Percentiles rank a stretch among this genome's conserved stretches.
These are phyloP conservation scores for Acaromyces ingoldii DNA, from an alignment of 1,284 basidiomycete species.

Conservation along the genomic window DNA sequence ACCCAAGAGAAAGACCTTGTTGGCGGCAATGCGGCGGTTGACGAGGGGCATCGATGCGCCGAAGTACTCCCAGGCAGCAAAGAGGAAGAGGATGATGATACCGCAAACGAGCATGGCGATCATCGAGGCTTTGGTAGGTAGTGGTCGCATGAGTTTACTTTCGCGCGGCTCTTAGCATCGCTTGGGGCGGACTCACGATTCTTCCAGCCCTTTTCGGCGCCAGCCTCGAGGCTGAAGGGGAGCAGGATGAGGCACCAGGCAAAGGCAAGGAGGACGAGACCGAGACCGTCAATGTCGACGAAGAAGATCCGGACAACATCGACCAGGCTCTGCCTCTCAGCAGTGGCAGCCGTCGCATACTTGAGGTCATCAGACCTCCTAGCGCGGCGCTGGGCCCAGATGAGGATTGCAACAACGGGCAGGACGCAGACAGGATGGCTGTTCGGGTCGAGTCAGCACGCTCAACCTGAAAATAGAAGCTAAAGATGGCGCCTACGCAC, in stretches of 20 bases:
- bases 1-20: slow-evolving; percentile 41
- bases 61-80: slow-evolving; percentile 51
- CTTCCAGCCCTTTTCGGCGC: slow-evolving; percentile 46
- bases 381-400: neutral
- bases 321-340: neutral
- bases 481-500: no score
- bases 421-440: slow-evolving; percentile 19
- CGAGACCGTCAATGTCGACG: slow-evolving; percentile 51
- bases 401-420: slow-evolving; percentile 24
- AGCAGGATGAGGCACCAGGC: slow-evolving; percentile 51
- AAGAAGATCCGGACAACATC: slow-evolving; percentile 19
- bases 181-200: no score
- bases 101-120: slow-evolving; percentile 54
- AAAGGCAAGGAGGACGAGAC: slow-evolving; percentile 52
- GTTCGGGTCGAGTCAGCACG: no score
- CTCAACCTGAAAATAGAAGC: no score
- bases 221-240: slow-evolving; percentile 49
- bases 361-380: slow-evolving; percentile 7
- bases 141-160: no score
- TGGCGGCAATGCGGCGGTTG: slow-evolving; percentile 52
- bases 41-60: slow-evolving; percentile 52
- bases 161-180: no score
- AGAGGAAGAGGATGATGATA: slow-evolving; percentile 50
- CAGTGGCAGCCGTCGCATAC: no score
- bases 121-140: slow-evolving; percentile 50